phyloP scores from a whole-genome alignment of 345 rosid genomes.

The Populus pruinosa region DNA sequence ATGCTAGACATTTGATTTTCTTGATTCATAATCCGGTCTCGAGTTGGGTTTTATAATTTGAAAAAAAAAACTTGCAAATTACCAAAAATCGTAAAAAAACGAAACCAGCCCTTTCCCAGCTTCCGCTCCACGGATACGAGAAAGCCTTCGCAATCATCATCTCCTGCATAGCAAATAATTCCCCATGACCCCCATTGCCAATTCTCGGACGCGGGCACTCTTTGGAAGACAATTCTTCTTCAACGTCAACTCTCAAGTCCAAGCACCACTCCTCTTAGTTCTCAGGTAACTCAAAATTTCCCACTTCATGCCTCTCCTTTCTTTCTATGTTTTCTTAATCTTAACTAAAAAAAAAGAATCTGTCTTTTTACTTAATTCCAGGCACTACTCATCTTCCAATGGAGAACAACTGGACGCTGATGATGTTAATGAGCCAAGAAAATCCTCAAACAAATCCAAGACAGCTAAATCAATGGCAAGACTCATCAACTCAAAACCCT shows the following conservation, averaged over 20 bases:
- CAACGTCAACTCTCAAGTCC: background rate
- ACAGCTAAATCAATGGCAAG: slow-evolving; percentile 49
- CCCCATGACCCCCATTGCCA: background rate
- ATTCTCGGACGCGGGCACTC: background rate
- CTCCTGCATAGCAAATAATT: background rate
- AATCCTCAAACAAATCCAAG: slow-evolving; percentile 40
- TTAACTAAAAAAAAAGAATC: background rate
- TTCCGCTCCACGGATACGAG: too few species aligned
- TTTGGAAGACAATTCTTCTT: background rate
- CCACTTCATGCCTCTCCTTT: background rate
- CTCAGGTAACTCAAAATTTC: background rate
- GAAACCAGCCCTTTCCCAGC: too few species aligned
- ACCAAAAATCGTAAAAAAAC: too few species aligned
- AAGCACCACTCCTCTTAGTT: background rate
- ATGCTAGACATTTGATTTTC: too few species aligned
- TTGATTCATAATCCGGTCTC: too few species aligned
- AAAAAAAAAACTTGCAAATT: too few species aligned
- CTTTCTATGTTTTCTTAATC: background rate
- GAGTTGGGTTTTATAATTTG: too few species aligned
- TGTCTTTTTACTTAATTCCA: background rate
- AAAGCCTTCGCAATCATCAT: too few species aligned
- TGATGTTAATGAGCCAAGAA: slow-evolving; percentile 4
- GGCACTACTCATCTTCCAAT: slow-evolving; percentile 1
- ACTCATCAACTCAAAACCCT: slow-evolving; percentile 44
- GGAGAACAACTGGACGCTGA: background rate